These are phyloP conservation scores for Camellia lanceoleosa DNA, from an alignment of 148 eudicot species.

Conservation along the genomic window DNA sequence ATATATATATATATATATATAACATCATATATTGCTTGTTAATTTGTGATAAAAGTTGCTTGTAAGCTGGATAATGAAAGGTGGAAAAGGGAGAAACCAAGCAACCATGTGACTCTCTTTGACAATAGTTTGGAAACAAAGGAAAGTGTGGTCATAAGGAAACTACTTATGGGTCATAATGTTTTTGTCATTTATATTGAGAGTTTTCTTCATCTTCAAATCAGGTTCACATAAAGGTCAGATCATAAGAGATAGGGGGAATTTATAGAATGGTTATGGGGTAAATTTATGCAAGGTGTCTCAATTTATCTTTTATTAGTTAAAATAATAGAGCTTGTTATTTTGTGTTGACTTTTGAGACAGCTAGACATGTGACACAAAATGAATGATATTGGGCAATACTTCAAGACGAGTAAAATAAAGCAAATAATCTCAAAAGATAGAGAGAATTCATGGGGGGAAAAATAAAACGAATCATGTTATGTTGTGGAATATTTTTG, in stretches of 20 bases:
- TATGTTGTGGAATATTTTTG: too few relatives aligned
- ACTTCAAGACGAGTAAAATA: too few relatives aligned
- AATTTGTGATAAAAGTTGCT: background rate
- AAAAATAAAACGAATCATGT: too few relatives aligned
- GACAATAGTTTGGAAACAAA: conserved; percentile 13
- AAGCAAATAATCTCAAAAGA: too few relatives aligned
- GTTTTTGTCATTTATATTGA: background rate
- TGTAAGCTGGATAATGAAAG: background rate
- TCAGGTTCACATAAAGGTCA: conserved; percentile 10
- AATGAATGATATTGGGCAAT: too few relatives aligned
- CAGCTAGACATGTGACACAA: too few relatives aligned
- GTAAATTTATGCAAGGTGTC: too few relatives aligned
- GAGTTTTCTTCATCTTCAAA: conserved; percentile 16
- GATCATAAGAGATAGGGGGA: background rate
- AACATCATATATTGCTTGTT: background rate
- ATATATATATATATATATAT: background rate
- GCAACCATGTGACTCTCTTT: conserved; percentile 12
- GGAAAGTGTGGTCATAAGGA: conserved; percentile 9
- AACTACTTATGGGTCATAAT: conserved; percentile 15
- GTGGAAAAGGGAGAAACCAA: conserved; percentile 3
- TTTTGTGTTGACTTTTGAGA: too few relatives aligned
- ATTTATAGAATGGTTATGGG: background rate
- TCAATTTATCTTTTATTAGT: too few relatives aligned
- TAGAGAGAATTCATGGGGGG: too few relatives aligned
- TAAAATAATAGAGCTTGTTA: background rate